A percentile compares a stretch with the other conserved stretches of the same genome.
phyloP scores from a whole-genome alignment of 2,329 filamentous ascomycete species.

The Chaetomium globosum region DNA sequence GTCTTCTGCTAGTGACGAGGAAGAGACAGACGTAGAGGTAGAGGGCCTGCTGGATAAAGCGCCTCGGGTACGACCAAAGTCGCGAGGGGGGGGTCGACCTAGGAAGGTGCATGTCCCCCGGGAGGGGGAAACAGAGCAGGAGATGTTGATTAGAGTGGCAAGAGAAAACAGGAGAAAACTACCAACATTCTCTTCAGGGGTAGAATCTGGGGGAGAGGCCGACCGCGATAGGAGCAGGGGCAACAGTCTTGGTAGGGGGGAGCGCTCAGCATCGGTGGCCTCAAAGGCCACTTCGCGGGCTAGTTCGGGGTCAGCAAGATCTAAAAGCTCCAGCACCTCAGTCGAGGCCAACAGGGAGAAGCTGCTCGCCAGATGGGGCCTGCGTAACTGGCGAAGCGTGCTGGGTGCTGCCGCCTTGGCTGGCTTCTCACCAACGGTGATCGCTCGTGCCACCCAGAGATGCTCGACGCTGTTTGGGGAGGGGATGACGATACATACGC shows the following conservation, averaged over 20 bases:
- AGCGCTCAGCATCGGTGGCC: slow-evolving; percentile 26
- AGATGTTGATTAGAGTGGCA: slow-evolving; percentile 44
- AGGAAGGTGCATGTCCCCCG: slow-evolving; percentile 30
- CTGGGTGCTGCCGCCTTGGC: slow-evolving; percentile 75
- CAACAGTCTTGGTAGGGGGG: slow-evolving; percentile 10
- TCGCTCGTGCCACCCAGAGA: slow-evolving; percentile 70
- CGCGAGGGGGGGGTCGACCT: slow-evolving; percentile 25
- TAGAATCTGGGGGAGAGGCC: not conserved
- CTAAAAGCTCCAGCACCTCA: slow-evolving; percentile 23
- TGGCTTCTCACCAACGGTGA: slow-evolving; percentile 66
- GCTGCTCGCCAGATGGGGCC: slow-evolving; percentile 42
- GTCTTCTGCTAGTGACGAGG: slow-evolving; percentile 29
- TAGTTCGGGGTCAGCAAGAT: slow-evolving; percentile 1
- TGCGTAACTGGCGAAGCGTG: slow-evolving; percentile 83
- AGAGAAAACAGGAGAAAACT: slow-evolving; percentile 40
- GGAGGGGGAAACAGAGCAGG: slow-evolving; percentile 41
- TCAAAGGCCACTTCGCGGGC: slow-evolving; percentile 33
- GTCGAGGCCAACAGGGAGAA: slow-evolving; percentile 22
- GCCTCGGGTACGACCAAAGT: slow-evolving; percentile 5
- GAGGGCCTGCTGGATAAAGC: not conserved
- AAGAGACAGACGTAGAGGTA: slow-evolving; percentile 24
- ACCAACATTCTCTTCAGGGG: slow-evolving; percentile 1
- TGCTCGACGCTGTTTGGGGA: slow-evolving; percentile 77
- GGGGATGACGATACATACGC: slow-evolving; percentile 64
- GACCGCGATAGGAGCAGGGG: slow-evolving; percentile 13